A percentile compares a stretch with the other conserved stretches of the same genome.
These are phyloP conservation scores for Flaveria bidentis DNA, from an alignment of 129 eudicot genomes.

Conservation along the genomic window DNA sequence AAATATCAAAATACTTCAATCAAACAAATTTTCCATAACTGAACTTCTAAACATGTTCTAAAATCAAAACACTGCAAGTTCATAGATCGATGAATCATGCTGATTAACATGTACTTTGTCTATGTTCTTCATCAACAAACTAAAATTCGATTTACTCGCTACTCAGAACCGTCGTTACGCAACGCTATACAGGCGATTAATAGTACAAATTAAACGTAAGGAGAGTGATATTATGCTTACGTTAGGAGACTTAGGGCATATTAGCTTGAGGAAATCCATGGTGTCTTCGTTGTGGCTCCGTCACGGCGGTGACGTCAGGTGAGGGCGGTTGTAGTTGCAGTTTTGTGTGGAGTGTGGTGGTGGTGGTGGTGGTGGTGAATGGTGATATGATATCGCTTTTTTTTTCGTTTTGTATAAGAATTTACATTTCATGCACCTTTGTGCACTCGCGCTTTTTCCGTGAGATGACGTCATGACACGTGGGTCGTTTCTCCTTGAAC, in stretches of 20 bases:
- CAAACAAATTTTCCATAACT: not conserved
- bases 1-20: not conserved
- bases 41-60: not conserved
- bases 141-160: not conserved
- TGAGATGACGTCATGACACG: conserved; percentile 32
- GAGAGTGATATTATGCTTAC: conserved; percentile 46
- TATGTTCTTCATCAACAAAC: not conserved
- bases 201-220: not conserved
- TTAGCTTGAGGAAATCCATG: conserved; percentile 46
- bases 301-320: conserved; percentile 13
- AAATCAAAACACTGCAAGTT: conserved; percentile 6
- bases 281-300: conserved; percentile 18
- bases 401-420: not conserved
- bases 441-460: conserved; percentile 32
- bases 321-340: conserved; percentile 12
- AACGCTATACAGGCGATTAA: not conserved
- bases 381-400: conserved; percentile 6
- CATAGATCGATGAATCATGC: not conserved
- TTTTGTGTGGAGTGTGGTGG: conserved; percentile 17
- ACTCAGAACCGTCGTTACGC: conserved; percentile 10
- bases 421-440: conserved; percentile 39
- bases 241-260: conserved; percentile 73
- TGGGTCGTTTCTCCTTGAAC: not conserved
- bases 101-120: not conserved
- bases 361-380: not conserved